Evolutionary conservation across 2,329 filamentous ascomycete genomes (phyloP), one percentile per base, ranked within the genome.

Genomic region (Aureobasidium sp.): DNA sequence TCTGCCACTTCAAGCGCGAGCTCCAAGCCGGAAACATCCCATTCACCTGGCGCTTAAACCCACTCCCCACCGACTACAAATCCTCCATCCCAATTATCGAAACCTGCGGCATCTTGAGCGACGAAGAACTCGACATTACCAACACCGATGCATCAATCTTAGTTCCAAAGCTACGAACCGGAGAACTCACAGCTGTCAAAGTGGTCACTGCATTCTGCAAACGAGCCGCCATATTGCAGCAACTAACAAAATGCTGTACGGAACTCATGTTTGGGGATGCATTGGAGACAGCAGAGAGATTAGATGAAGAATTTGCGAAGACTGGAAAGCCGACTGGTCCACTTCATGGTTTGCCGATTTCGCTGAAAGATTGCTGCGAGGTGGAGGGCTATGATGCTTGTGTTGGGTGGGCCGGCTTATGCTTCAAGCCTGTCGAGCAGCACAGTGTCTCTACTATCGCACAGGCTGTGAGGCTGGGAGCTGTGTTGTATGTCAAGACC

Each of bases 341-440:
- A 49, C 69, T 81, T 8, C 82, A 82, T 68, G 82, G 81, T 0
- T 68, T 85, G 2, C 82, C 82, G 0, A 75, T 85, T 59, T 79
- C 76, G 6, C 65, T 85, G 11, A 87, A 87, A 68, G 85, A 87
- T 30, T 51, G 47, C 21, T 75, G 75, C 67, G 68, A 69, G 41
- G 63, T 75, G 36, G 66, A 66, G 48, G 72, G 73, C 48, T 69
- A 71, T 60, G 73, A 75, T 66, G 64, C 72, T 7, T 71, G 74
- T 2, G 71, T 79, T 34, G 78, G 78, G 7, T 53, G 48, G 47
- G 59, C 48, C 2, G 48, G 47, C 4, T 47, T 61, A 34, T 58
- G 54, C 11, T 58, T 58, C 25, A 29, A 37, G 42, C 54, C 54
- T 10, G 13, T 14, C 66, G 70, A 14, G 72, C 75, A 61, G 72